These are phyloP conservation scores for Monosporascus sp. DNA, from an alignment of 2,329 filamentous ascomycete genomes.

Conservation along the genomic window DNA sequence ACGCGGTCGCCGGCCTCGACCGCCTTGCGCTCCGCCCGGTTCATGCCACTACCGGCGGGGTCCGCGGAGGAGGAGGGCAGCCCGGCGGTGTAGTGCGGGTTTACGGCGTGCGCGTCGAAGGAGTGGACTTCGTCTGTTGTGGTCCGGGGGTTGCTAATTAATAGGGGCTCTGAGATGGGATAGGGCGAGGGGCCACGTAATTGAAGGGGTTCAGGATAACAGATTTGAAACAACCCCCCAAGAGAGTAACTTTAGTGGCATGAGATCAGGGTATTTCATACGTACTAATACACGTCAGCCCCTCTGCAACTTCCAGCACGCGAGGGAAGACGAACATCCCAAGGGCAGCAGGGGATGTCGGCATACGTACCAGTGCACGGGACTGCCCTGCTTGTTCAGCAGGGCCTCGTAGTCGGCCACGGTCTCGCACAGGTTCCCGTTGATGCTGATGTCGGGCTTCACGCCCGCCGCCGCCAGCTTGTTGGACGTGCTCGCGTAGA, in stretches of 20 bases:
- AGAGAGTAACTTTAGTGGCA: background rate
- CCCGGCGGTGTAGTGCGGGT: conserved; percentile 57
- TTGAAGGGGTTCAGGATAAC: background rate
- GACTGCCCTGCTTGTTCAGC: conserved; percentile 52
- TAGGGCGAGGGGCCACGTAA: no score
- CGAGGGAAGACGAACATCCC: background rate
- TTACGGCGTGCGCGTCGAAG: conserved; percentile 73
- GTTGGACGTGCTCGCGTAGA: conserved; percentile 60
- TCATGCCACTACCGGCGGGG: background rate
- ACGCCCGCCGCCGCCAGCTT: conserved; percentile 45
- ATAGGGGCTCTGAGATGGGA: background rate
- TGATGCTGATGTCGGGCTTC: conserved; percentile 69
- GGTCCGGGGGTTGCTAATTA: background rate
- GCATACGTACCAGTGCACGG: conserved; percentile 1
- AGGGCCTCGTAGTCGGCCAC: conserved; percentile 62
- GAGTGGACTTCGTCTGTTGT: conserved; percentile 61
- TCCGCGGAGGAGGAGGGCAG: conserved; percentile 37
- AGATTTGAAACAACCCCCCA: background rate
- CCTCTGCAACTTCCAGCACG: no score
- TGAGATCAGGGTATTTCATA: no score
- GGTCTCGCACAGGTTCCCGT: conserved; percentile 62
- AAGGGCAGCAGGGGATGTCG: background rate
- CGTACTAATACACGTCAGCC: no score
- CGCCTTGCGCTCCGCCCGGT: conserved; percentile 3
- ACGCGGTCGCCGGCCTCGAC: conserved; percentile 50